phyloP scores from a whole-genome alignment of 257 asterid species.

The Osmanthus fragrans region DNA sequence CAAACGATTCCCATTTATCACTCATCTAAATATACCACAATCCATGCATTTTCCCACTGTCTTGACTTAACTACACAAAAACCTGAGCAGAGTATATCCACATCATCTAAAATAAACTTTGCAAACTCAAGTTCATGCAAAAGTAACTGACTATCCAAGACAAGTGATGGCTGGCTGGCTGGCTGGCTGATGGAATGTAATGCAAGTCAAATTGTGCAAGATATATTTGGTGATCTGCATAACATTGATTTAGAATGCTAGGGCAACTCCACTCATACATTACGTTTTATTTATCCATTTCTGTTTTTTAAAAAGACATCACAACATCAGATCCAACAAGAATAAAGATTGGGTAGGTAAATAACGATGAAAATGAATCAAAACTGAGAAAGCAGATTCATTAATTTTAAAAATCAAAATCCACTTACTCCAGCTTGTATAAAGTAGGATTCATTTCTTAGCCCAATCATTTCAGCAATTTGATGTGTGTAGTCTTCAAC shows the following conservation, averaged over 20 bases:
- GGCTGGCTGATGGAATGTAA: neutral
- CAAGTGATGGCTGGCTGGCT: neutral
- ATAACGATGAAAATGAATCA: conserved; percentile 1
- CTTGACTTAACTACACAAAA: neutral
- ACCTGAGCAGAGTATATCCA: neutral
- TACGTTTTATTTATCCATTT: neutral
- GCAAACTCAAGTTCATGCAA: neutral
- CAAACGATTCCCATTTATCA: neutral
- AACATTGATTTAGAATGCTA: neutral
- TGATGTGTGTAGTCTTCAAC: conserved; percentile 98
- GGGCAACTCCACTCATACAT: neutral
- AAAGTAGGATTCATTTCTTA: conserved; percentile 82
- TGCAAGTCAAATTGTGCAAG: neutral
- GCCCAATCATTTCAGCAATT: conserved; percentile 95
- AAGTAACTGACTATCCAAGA: neutral
- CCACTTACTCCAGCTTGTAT: conserved; percentile 87
- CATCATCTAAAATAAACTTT: neutral
- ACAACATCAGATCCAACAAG: conserved; percentile 2
- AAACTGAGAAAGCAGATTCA: conserved; percentile 1
- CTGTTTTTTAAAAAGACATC: neutral
- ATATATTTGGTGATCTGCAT: neutral
- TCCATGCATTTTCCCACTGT: neutral
- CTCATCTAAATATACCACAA: neutral
- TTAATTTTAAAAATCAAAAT: conserved; percentile 3
- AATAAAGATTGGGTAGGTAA: neutral